Percentiles rank a stretch among this genome's conserved stretches.
Evolutionary conservation across 805 yeast species (phyloP).

Genomic region (Wickerhamiella azyma): DNA sequence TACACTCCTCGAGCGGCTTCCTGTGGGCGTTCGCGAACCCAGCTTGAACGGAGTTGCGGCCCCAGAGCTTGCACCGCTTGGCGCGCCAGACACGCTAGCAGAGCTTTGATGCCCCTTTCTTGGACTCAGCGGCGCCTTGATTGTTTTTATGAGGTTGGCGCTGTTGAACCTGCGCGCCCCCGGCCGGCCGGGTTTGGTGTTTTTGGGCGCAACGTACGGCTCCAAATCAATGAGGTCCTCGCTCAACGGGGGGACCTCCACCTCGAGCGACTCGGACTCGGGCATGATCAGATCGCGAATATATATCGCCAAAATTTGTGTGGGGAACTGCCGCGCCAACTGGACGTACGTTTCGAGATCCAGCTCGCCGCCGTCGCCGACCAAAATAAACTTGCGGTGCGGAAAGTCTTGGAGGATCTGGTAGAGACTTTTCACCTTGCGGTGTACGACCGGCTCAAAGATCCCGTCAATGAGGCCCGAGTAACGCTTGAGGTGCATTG

Average conservation of each 20-base stretch:
- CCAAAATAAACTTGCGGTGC: conserved; percentile 56
- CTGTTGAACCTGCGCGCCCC: conserved; percentile 1
- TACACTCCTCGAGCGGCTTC: too few relatives aligned
- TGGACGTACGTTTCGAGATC: conserved; percentile 85
- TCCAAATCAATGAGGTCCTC: conserved; percentile 6
- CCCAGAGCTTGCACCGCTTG: too few relatives aligned
- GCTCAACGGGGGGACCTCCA: neutral
- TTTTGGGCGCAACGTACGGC: conserved; percentile 2
- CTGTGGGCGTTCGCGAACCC: too few relatives aligned
- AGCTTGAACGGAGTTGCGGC: too few relatives aligned
- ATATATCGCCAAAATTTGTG: conserved; percentile 56
- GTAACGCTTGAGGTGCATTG: conserved; percentile 79
- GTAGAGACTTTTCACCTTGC: conserved; percentile 55
- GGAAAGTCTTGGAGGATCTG: conserved; percentile 64
- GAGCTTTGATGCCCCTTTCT: neutral
- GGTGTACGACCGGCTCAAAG: conserved; percentile 74
- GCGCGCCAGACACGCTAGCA: too few relatives aligned
- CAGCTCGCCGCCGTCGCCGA: conserved; percentile 94
- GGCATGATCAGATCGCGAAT: conserved; percentile 54
- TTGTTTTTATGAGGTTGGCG: neutral
- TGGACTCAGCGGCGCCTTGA: neutral
- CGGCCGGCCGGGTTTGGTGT: conserved; percentile 4
- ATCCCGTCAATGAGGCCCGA: conserved; percentile 67
- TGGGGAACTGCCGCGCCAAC: conserved; percentile 47
- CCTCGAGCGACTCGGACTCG: conserved; percentile 16